phyloP scores from a whole-genome alignment of 116 monocot species.

The Iris pallida region DNA sequence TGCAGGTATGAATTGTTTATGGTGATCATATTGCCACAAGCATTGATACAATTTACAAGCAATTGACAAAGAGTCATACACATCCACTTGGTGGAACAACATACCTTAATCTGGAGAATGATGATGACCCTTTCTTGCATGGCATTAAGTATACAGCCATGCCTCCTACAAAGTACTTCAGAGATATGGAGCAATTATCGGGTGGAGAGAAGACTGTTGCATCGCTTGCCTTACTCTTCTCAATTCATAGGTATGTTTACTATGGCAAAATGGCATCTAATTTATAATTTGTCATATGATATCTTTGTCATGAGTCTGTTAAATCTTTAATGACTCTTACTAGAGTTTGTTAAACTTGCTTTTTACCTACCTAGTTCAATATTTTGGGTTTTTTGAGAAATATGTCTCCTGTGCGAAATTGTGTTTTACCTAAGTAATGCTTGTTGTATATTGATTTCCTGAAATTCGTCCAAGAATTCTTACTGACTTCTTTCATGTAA shows the following conservation, averaged over 20 bases:
- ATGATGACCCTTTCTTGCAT: constrained; percentile 91
- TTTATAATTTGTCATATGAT: too few relatives aligned
- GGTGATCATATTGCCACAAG: constrained; percentile 83
- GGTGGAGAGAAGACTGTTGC: constrained; percentile 99
- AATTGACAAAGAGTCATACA: constrained; percentile 87
- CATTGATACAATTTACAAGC: constrained; percentile 94
- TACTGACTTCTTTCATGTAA: too few relatives aligned
- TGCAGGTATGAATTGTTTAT: constrained; percentile 83
- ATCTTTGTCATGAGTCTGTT: too few relatives aligned
- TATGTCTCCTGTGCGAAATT: not conserved
- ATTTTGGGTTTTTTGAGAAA: not conserved
- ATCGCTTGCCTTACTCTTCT: constrained; percentile 86
- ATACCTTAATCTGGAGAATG: constrained; percentile 90
- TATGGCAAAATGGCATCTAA: not conserved
- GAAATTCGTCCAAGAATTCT: too few relatives aligned
- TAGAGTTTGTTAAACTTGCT: not conserved
- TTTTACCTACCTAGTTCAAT: not conserved
- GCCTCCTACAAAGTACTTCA: constrained; percentile 98
- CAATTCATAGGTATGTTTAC: constrained; percentile 78
- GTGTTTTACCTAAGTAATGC: not conserved
- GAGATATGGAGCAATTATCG: constrained; percentile 97
- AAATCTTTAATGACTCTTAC: not conserved
- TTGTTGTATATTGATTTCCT: too few relatives aligned
- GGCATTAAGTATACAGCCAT: constrained; percentile 98
- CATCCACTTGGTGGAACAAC: constrained; percentile 97